A percentile compares a stretch with the other conserved stretches of the same genome.
phyloP scores from a whole-genome alignment of 139 green algal species.

The Eudorina sp. region DNA sequence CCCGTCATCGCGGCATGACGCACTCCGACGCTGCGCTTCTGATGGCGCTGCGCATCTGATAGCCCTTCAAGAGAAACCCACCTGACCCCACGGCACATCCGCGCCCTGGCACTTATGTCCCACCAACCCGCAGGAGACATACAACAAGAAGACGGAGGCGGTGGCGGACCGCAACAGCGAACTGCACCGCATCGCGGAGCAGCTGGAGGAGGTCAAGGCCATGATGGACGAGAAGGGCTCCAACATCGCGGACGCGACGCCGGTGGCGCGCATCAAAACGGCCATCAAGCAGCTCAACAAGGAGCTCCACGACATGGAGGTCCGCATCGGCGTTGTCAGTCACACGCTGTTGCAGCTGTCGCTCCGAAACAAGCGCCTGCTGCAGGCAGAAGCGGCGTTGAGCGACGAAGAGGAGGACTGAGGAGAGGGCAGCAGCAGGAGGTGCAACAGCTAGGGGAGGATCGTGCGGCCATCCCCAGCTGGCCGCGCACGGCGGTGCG shows the following conservation, averaged over 20 bases:
- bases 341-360: constrained; percentile 73
- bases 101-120: no score
- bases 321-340: constrained; percentile 73
- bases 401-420: constrained; percentile 59
- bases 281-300: constrained; percentile 78
- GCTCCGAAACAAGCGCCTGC: constrained; percentile 59
- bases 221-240: constrained; percentile 81
- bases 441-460: background rate
- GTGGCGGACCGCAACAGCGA: constrained; percentile 79
- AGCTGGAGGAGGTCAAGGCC: constrained; percentile 74
- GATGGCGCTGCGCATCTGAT: no score
- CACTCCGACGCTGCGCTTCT: no score
- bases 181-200: constrained; percentile 73
- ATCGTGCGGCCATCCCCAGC: no score
- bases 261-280: constrained; percentile 79
- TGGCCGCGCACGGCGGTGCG: no score
- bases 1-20: no score
- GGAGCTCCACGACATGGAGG: constrained; percentile 81
- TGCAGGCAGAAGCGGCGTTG: constrained; percentile 52
- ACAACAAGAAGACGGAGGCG: constrained; percentile 72
- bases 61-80: no score
- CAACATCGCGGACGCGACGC: constrained; percentile 84
- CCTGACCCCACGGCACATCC: no score
- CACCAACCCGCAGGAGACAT: constrained; percentile 44
- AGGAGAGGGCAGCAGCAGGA: background rate